These are phyloP conservation scores for Wickerhamiella azymoides DNA, from an alignment of 805 yeast genomes.

Conservation along the genomic window DNA sequence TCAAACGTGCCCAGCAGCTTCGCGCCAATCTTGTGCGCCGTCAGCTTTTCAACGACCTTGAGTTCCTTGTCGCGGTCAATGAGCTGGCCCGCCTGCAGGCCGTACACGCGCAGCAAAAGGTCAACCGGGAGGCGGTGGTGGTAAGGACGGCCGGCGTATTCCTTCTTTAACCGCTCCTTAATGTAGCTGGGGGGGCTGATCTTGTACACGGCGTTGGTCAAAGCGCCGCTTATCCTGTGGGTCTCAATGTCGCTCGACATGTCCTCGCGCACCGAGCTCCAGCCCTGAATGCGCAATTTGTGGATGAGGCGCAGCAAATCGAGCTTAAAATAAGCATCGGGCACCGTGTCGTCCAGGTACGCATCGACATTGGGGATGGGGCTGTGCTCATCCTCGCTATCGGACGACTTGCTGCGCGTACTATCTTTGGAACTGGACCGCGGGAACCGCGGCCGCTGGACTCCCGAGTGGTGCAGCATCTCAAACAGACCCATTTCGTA, in stretches of 20 bases:
- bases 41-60: conserved; percentile 54
- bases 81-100: conserved; percentile 70
- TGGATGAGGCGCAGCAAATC: conserved; percentile 58
- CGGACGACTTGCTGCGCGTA: conserved; percentile 4
- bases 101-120: conserved; percentile 69
- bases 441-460: conserved; percentile 4
- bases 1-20: conserved; percentile 73
- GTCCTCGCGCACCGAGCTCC: conserved; percentile 45
- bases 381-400: conserved; percentile 7
- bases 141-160: conserved; percentile 20
- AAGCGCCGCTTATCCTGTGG: conserved; percentile 74
- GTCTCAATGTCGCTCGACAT: conserved; percentile 36
- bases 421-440: conserved; percentile 9
- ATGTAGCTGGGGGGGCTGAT: conserved; percentile 41
- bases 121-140: conserved; percentile 35
- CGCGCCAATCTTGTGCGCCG: conserved; percentile 75
- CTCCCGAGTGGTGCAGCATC: conserved; percentile 6
- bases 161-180: conserved; percentile 25
- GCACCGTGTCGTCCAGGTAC: conserved; percentile 59
- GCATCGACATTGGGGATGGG: conserved; percentile 33
- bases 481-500: conserved; percentile 4
- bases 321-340: conserved; percentile 70
- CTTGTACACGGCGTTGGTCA: conserved; percentile 80
- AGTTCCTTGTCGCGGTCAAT: conserved; percentile 80
- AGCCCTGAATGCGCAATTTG: conserved; percentile 54